These are phyloP conservation scores for Prinsepia uniflora DNA, from an alignment of 306 rosid species.

Conservation along the genomic window DNA sequence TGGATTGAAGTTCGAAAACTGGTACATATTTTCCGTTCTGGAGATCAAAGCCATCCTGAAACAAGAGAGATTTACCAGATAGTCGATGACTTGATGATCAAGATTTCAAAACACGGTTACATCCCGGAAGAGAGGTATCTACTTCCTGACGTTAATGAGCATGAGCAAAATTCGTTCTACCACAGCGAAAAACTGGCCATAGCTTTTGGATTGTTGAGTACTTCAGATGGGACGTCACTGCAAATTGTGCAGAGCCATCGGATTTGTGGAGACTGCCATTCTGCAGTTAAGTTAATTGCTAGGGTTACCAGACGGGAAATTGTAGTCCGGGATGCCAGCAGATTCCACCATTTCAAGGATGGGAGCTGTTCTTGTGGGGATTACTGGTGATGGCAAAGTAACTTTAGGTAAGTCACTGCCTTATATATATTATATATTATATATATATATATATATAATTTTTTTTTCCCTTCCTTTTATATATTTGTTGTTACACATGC, in stretches of 20 bases:
- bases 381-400: constrained; percentile 59
- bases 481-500: too few relatives aligned
- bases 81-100: constrained; percentile 57
- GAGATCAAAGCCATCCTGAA: constrained; percentile 53
- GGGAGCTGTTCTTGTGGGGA: constrained; percentile 89
- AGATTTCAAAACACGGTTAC: constrained; percentile 60
- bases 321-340: constrained; percentile 70
- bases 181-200: constrained; percentile 83
- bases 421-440: too few relatives aligned
- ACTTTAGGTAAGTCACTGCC: background rate
- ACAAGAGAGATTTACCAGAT: constrained; percentile 46
- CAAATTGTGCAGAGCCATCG: constrained; percentile 80
- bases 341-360: constrained; percentile 82
- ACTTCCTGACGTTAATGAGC: constrained; percentile 80
- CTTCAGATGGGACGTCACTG: constrained; percentile 53
- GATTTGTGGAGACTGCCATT: constrained; percentile 66
- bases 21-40: constrained; percentile 46
- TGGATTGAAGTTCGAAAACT: constrained; percentile 73
- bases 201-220: constrained; percentile 69
- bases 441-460: too few relatives aligned
- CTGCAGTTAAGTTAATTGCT: constrained; percentile 66
- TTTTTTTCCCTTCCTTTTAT: too few relatives aligned
- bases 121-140: constrained; percentile 32
- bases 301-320: constrained; percentile 64
- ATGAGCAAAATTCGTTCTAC: constrained; percentile 43